Conservation (phyloP, 768 basidiomycete species). For the Auricularia sp. region DNA sequence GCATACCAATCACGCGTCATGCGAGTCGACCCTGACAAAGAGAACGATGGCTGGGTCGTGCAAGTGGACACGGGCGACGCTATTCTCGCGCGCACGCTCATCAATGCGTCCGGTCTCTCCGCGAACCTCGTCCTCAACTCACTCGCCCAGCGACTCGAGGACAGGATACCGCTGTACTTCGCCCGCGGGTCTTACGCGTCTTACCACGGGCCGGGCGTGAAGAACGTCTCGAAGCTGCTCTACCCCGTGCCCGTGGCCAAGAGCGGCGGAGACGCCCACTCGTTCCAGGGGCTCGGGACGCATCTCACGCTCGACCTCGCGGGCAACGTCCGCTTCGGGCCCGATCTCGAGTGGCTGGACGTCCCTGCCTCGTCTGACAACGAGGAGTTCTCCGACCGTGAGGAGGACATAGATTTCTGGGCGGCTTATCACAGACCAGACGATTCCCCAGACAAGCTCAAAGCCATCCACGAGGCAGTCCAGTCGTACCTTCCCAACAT, state of each 20-base stretch:
- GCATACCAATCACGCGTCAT: constrained; percentile 77
- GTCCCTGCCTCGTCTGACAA: constrained; percentile 21
- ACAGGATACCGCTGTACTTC: constrained; percentile 65
- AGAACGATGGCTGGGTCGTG: constrained; percentile 77
- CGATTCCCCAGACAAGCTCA: constrained; percentile 38
- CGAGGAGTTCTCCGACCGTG: constrained; percentile 24
- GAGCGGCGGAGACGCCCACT: constrained; percentile 25
- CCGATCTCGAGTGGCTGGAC: constrained; percentile 81
- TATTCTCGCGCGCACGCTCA: constrained; percentile 60
- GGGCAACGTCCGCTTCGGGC: constrained; percentile 83
- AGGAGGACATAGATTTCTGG: constrained; percentile 68
- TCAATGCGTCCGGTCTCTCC: constrained; percentile 77
- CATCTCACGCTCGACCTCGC: constrained; percentile 84
- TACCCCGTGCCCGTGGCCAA: constrained; percentile 79
- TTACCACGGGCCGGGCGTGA: constrained; percentile 72
- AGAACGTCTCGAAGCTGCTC: constrained; percentile 62
- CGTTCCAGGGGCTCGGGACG: constrained; percentile 82
- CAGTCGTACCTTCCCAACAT: constrained; percentile 63
- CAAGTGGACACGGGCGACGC: constrained; percentile 67
- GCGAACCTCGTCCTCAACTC: constrained; percentile 63
- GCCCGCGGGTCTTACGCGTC: constrained; percentile 81
- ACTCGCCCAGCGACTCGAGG: constrained; percentile 40
- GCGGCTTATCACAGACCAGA: constrained; percentile 50
- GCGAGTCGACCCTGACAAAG: constrained; percentile 57
- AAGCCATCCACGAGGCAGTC: constrained; percentile 65